A percentile compares a stretch with the other conserved stretches of the same genome.
Evolutionary conservation across 1,284 basidiomycete genomes (phyloP).

Genomic region (Ustilago bromivora): DNA sequence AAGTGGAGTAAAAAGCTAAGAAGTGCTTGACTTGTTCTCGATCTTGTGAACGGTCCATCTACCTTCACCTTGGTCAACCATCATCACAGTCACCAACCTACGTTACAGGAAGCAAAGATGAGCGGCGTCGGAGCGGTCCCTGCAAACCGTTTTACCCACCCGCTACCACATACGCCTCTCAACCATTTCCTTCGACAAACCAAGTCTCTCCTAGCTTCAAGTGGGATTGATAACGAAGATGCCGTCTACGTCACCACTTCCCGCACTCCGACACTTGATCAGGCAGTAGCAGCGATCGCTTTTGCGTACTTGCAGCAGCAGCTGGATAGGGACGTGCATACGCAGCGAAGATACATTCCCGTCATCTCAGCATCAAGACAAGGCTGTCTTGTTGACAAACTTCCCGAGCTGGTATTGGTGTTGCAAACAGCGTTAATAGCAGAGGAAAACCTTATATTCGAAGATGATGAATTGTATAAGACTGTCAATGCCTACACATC

Average conservation of each 20-base stretch:
- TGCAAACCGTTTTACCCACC: slow-evolving; percentile 23
- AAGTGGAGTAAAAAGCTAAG: slow-evolving; percentile 12
- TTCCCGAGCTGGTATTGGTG: slow-evolving; percentile 35
- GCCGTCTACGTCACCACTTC: slow-evolving; percentile 45
- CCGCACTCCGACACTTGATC: slow-evolving; percentile 29
- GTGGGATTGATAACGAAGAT: slow-evolving; percentile 47
- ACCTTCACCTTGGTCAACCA: background rate
- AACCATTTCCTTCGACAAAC: slow-evolving; percentile 46
- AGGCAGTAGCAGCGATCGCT: slow-evolving; percentile 30
- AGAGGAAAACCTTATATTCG: slow-evolving; percentile 37
- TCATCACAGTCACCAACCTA: background rate
- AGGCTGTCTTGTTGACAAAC: background rate
- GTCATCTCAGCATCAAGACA: slow-evolving; percentile 24
- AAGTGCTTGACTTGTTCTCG: background rate
- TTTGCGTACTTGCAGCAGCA: slow-evolving; percentile 40
- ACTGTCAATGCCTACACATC: slow-evolving; percentile 39
- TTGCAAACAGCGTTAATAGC: slow-evolving; percentile 39
- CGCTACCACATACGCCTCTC: slow-evolving; percentile 45
- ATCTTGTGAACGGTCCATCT: background rate
- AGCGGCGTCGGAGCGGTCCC: slow-evolving; percentile 37
- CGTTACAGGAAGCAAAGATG: slow-evolving; percentile 9
- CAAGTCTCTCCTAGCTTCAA: slow-evolving; percentile 42
- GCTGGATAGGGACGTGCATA: slow-evolving; percentile 12
- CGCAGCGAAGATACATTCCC: slow-evolving; percentile 45
- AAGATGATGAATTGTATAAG: slow-evolving; percentile 44